phyloP scores from a whole-genome alignment of 768 basidiomycete genomes.

The Boletales sp. region DNA sequence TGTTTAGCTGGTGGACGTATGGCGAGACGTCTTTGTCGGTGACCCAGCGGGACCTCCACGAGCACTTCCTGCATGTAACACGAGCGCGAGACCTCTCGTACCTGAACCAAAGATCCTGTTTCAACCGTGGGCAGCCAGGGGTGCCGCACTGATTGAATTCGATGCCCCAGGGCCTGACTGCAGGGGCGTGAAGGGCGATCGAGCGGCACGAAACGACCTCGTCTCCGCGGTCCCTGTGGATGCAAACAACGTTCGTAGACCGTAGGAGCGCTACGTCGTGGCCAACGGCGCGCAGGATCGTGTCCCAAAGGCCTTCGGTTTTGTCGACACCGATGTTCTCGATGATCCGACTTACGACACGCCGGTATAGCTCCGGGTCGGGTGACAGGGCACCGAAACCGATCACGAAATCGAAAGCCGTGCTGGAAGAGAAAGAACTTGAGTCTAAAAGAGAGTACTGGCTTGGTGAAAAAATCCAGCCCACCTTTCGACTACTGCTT shows the following conservation, averaged over 20 bases:
- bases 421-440: background rate
- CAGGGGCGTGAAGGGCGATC: background rate
- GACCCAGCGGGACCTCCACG: background rate
- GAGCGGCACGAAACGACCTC: background rate
- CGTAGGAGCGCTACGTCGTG: background rate
- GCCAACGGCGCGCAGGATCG: background rate
- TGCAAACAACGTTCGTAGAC: background rate
- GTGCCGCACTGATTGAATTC: background rate
- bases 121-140: background rate
- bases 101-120: background rate
- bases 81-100: background rate
- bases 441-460: background rate
- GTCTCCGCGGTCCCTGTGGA: background rate
- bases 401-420: background rate
- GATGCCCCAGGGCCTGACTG: background rate
- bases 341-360: background rate
- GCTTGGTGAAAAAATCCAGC: no score
- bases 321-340: background rate
- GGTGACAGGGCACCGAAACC: background rate
- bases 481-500: background rate
- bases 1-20: background rate
- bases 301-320: background rate
- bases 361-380: background rate
- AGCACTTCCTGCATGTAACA: background rate
- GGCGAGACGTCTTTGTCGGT: background rate